Conservation (phyloP, 73 alveolate species). For the Paramecium sonneborni region DNA sequence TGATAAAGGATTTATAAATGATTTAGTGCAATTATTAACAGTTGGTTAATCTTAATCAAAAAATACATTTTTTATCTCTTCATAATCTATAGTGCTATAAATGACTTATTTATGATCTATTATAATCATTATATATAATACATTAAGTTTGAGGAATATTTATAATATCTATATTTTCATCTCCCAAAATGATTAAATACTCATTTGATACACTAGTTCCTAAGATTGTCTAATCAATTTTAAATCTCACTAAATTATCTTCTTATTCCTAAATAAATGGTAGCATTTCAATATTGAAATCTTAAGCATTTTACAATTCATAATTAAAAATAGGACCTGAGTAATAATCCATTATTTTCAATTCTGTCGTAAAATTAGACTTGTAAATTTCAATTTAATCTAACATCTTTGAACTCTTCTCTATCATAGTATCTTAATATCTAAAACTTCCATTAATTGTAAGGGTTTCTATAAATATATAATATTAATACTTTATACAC, state of each 20-base stretch:
- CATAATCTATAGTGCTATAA: background rate
- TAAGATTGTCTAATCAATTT: background rate
- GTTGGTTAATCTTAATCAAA: background rate
- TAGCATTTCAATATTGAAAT: background rate
- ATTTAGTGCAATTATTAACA: background rate
- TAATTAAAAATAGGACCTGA: constrained; percentile 14
- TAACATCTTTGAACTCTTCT: background rate
- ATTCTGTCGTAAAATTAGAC: background rate
- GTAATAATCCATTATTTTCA: background rate
- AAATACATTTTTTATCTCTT: constrained; percentile 18
- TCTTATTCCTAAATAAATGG: background rate
- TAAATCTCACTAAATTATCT: background rate
- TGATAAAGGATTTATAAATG: background rate
- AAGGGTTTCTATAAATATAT: background rate
- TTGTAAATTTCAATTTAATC: background rate
- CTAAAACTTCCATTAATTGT: background rate
- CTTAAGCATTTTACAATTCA: background rate
- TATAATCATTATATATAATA: background rate
- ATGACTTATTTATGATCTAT: background rate
- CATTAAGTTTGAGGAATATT: constrained; percentile 5
- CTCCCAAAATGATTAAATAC: constrained; percentile 23
- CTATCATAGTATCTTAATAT: constrained; percentile 40
- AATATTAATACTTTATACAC: background rate
- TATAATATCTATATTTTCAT: background rate
- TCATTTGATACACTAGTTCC: constrained; percentile 28